These are phyloP conservation scores for Auricularia cornea DNA, from an alignment of 768 basidiomycete genomes.

Conservation along the genomic window DNA sequence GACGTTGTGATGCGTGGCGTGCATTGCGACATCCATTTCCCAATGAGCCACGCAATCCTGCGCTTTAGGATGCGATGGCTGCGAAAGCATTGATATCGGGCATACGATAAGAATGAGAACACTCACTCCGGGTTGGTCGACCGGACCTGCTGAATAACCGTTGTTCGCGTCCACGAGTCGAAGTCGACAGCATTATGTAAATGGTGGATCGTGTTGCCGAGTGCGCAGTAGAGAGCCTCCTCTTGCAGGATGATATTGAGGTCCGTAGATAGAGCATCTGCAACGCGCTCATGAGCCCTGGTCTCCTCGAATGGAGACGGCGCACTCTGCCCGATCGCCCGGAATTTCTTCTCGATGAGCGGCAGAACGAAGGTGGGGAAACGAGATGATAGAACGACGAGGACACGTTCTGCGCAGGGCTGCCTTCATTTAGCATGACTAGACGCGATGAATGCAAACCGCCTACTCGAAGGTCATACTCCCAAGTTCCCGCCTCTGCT, in stretches of 20 bases:
- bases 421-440: constrained; percentile 22
- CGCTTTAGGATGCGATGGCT: constrained; percentile 90
- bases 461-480: constrained; percentile 83
- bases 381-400: constrained; percentile 68
- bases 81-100: constrained; percentile 5
- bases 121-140: constrained; percentile 52
- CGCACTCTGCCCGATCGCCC: constrained; percentile 31
- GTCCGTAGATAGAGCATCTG: constrained; percentile 29
- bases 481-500: constrained; percentile 86
- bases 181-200: constrained; percentile 61
- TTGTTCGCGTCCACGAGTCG: constrained; percentile 56
- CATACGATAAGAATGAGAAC: background rate
- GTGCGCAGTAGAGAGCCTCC: constrained; percentile 81
- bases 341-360: constrained; percentile 51
- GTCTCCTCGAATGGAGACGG: background rate
- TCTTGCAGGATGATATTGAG: constrained; percentile 62
- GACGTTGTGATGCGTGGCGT: constrained; percentile 45
- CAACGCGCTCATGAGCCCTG: background rate
- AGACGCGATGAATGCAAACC: constrained; percentile 1
- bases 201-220: constrained; percentile 70
- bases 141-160: constrained; percentile 50
- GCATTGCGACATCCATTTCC: constrained; percentile 74
- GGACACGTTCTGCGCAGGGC: constrained; percentile 91
- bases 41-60: constrained; percentile 91
- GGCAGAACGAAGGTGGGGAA: constrained; percentile 64